A percentile compares a stretch with the other conserved stretches of the same genome.
Evolutionary conservation across 805 yeast species (phyloP).

Genomic region (Myxozyma melibiosi): DNA sequence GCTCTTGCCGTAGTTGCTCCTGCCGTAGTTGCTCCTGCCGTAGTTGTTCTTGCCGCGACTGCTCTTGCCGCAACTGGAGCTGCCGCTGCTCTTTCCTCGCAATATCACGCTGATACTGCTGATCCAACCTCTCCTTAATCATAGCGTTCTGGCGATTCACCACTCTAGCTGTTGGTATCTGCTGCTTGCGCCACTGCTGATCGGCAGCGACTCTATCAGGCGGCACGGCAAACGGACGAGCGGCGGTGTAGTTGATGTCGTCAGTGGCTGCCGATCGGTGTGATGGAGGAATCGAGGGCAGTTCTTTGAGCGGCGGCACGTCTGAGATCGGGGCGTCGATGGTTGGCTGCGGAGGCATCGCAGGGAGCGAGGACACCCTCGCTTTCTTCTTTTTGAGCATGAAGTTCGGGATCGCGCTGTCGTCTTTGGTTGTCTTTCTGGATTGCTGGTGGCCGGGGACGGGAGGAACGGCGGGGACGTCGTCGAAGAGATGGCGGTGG

Average conservation of each 20-base stretch:
- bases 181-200: no score
- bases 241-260: no score
- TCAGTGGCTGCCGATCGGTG: no score
- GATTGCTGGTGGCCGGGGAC: background rate
- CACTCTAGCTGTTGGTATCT: no score
- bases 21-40: background rate
- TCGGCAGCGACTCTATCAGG: no score
- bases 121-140: no score
- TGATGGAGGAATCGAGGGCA: background rate
- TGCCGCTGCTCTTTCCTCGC: background rate
- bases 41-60: background rate
- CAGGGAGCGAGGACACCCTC: constrained; percentile 1
- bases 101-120: no score
- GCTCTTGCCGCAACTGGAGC: background rate
- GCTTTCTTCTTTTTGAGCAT: background rate
- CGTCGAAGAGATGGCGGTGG: constrained; percentile 26
- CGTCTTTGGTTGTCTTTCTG: background rate
- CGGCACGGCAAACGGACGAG: no score
- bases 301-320: background rate
- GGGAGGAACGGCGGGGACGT: background rate
- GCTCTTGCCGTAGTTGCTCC: background rate
- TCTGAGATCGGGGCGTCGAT: background rate
- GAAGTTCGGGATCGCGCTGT: background rate
- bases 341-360: background rate
- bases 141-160: no score